Evolutionary conservation across 768 basidiomycete species (phyloP).

Genomic region (Tylopilus intermedius): DNA sequence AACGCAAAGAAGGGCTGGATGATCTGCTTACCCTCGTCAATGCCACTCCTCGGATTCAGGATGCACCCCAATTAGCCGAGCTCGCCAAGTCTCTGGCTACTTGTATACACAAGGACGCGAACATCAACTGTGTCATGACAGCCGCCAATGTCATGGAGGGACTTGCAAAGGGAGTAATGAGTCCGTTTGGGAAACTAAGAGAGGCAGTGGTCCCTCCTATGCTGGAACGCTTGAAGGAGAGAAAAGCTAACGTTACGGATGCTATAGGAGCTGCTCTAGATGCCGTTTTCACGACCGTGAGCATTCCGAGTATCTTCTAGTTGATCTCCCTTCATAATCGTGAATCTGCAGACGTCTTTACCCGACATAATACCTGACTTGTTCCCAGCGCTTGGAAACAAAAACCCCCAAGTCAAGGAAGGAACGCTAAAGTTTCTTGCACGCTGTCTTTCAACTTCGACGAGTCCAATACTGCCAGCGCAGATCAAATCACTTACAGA

Average conservation of each 20-base stretch:
- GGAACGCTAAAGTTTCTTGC: slow-evolving; percentile 83
- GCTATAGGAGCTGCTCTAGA: slow-evolving; percentile 83
- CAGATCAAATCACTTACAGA: slow-evolving; percentile 85
- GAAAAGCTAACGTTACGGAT: slow-evolving; percentile 88
- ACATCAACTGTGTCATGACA: slow-evolving; percentile 90
- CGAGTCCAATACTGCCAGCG: slow-evolving; percentile 59
- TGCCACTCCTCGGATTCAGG: slow-evolving; percentile 70
- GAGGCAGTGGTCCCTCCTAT: slow-evolving; percentile 69
- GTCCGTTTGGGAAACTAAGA: slow-evolving; percentile 67
- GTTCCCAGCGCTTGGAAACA: slow-evolving; percentile 69
- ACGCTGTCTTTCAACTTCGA: slow-evolving; percentile 70
- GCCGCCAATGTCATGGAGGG: slow-evolving; percentile 83
- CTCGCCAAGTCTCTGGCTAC: slow-evolving; percentile 70
- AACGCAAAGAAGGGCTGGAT: slow-evolving; percentile 87
- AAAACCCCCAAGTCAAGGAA: slow-evolving; percentile 97
- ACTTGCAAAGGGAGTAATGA: slow-evolving; percentile 77
- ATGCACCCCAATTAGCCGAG: slow-evolving; percentile 72
- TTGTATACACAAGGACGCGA: slow-evolving; percentile 84
- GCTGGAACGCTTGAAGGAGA: slow-evolving; percentile 89
- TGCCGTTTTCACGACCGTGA: slow-evolving; percentile 78
- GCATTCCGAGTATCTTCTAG: slow-evolving; percentile 25
- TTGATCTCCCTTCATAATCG: slow-evolving; percentile 2
- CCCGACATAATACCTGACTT: slow-evolving; percentile 82
- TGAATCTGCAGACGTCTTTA: slow-evolving; percentile 57
- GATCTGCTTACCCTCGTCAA: slow-evolving; percentile 69